Percentiles rank a stretch among this genome's conserved stretches.
phyloP scores from a whole-genome alignment of 2,329 filamentous ascomycete genomes.

The Fusarium decemcellulare region DNA sequence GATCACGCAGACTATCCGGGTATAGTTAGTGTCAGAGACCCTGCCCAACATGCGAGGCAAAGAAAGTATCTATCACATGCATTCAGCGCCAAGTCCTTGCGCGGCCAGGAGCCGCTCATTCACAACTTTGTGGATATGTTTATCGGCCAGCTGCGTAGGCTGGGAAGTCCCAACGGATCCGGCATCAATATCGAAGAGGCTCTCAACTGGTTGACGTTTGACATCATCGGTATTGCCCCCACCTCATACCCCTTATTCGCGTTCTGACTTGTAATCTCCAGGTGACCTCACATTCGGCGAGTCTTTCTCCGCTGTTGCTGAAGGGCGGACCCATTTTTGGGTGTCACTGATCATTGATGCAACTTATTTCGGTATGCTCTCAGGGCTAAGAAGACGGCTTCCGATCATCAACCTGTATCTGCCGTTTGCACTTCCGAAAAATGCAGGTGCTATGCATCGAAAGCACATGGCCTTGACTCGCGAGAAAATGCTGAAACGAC shows the following conservation, averaged over 20 bases:
- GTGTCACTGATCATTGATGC: slow-evolving; percentile 10
- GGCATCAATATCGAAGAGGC: slow-evolving; percentile 17
- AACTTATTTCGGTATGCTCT: background rate
- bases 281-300: slow-evolving; percentile 31
- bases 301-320: slow-evolving; percentile 23
- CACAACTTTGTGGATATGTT: slow-evolving; percentile 5
- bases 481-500: slow-evolving; percentile 12
- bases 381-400: background rate
- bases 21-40: slow-evolving; percentile 17
- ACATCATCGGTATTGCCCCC: slow-evolving; percentile 18
- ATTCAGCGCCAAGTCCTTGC: slow-evolving; percentile 24
- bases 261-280: background rate
- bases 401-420: slow-evolving; percentile 3
- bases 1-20: background rate
- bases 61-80: slow-evolving; percentile 24
- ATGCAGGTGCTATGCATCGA: background rate
- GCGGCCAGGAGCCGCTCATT: slow-evolving; percentile 19
- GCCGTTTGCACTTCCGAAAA: background rate
- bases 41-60: slow-evolving; percentile 20
- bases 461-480: slow-evolving; percentile 4
- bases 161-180: background rate
- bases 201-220: slow-evolving; percentile 32
- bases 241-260: too few species aligned
- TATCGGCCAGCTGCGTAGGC: slow-evolving; percentile 3
- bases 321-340: slow-evolving; percentile 19